Evolutionary conservation across 352 stramenopile species (phyloP).

Genomic region (Phytopythium litorale): DNA sequence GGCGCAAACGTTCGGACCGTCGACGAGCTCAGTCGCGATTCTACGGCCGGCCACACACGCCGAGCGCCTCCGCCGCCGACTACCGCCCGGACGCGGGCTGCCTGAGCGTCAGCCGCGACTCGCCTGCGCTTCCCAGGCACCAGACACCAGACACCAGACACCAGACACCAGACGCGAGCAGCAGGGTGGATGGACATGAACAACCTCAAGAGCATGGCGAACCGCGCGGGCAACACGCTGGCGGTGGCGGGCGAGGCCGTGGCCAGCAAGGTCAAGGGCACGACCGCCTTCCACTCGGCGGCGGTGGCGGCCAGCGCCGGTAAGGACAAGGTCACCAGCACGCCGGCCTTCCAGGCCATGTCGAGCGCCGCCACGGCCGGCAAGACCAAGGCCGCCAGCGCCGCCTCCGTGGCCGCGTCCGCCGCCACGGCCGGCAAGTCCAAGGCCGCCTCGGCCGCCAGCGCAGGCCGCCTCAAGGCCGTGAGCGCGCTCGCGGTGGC

Average conservation of each 20-base stretch:
- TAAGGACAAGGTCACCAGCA: conserved; percentile 57
- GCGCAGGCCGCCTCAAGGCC: conserved; percentile 48
- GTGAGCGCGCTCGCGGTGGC: conserved; percentile 45
- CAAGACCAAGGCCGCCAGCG: conserved; percentile 44
- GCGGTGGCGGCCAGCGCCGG: conserved; percentile 42
- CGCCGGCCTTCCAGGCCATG: conserved; percentile 48
- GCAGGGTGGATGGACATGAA: conserved; percentile 37
- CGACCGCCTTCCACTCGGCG: conserved; percentile 54
- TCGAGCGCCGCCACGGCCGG: conserved; percentile 28
- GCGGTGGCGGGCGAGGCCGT: conserved; percentile 54
- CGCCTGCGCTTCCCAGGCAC: too few species aligned
- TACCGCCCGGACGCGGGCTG: too few species aligned
- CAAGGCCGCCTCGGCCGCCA: conserved; percentile 48
- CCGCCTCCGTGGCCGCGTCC: conserved; percentile 34
- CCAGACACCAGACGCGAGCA: too few species aligned
- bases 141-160: too few species aligned
- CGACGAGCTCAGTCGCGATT: conserved; percentile 2
- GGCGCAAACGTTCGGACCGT: neutral
- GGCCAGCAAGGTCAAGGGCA: conserved; percentile 57
- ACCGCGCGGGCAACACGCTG: conserved; percentile 69
- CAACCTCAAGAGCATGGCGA: conserved; percentile 70
- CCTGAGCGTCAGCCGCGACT: too few species aligned
- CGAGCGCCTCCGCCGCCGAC: neutral
- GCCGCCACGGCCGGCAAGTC: conserved; percentile 52
- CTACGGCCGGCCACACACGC: neutral